A percentile compares a stretch with the other conserved stretches of the same genome.
These are phyloP conservation scores for Penicillium lagena DNA, from an alignment of 495 filamentous ascomycete genomes.

Conservation along the genomic window DNA sequence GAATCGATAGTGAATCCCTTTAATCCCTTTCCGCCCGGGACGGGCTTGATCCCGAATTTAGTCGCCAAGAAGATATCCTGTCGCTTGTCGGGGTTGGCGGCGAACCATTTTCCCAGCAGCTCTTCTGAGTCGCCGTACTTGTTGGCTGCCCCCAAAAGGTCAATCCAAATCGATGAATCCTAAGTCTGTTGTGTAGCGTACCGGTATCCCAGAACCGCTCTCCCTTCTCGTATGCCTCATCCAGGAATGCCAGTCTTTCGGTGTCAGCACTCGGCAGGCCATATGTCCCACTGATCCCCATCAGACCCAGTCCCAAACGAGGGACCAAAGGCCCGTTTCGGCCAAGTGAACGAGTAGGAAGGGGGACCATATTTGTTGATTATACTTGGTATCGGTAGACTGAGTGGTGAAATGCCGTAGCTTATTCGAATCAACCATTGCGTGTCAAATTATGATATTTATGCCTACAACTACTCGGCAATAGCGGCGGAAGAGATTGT, in stretches of 20 bases:
- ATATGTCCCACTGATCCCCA: conserved; percentile 47
- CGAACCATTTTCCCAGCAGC: conserved; percentile 52
- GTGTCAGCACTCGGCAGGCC: conserved; percentile 29
- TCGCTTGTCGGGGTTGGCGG: conserved; percentile 43
- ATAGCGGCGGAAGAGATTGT: conserved; percentile 3
- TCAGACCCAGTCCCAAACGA: conserved; percentile 49
- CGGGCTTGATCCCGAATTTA: conserved; percentile 44
- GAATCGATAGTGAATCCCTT: conserved; percentile 26
- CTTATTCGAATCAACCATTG: no score
- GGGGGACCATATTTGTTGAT: conserved; percentile 1
- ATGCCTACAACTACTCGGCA: not conserved
- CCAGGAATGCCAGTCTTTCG: conserved; percentile 35
- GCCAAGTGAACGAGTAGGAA: conserved; percentile 42
- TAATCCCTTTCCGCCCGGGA: conserved; percentile 1
- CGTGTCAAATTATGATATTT: not conserved
- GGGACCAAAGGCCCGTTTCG: conserved; percentile 48
- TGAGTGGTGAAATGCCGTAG: not conserved
- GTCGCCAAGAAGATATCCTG: conserved; percentile 52
- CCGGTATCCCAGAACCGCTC: conserved; percentile 53
- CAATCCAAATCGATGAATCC: not conserved
- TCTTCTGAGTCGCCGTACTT: conserved; percentile 35
- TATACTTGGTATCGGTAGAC: not conserved
- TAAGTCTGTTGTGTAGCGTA: not conserved
- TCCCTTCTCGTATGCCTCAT: conserved; percentile 45
- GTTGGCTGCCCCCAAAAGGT: conserved; percentile 32